Evolutionary conservation across 2,329 filamentous ascomycete species (phyloP).

Genomic region (Gnomoniopsis sp.): DNA sequence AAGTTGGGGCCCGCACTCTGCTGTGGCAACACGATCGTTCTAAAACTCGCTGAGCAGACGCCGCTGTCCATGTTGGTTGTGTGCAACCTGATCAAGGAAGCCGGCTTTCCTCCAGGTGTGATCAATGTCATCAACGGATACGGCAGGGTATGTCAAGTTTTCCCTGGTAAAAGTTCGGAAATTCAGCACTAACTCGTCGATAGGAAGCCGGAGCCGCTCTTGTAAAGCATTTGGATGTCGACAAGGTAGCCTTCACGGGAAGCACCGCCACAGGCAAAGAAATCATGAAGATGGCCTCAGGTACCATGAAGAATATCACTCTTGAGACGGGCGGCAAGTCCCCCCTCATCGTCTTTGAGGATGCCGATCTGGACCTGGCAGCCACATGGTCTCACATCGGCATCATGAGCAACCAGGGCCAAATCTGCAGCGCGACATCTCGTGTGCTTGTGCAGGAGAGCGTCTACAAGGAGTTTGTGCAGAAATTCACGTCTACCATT

Average conservation of each 20-base stretch:
- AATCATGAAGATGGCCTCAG: conserved; percentile 68
- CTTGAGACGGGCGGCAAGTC: conserved; percentile 62
- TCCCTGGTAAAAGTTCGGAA: too few relatives aligned
- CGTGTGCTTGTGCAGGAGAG: conserved; percentile 57
- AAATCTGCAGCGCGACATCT: conserved; percentile 59
- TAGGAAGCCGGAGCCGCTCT: conserved; percentile 61
- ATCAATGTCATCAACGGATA: conserved; percentile 70
- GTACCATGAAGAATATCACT: conserved; percentile 59
- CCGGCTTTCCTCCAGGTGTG: conserved; percentile 73
- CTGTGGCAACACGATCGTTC: conserved; percentile 59
- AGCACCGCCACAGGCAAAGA: conserved; percentile 65
- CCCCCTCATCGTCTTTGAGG: conserved; percentile 58
- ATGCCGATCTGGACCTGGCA: conserved; percentile 59
- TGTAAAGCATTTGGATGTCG: conserved; percentile 59
- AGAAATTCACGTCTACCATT: conserved; percentile 58
- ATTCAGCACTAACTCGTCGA: background rate
- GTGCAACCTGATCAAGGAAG: conserved; percentile 64
- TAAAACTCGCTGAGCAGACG: conserved; percentile 64
- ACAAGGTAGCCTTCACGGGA: conserved; percentile 72
- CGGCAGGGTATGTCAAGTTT: conserved; percentile 37
- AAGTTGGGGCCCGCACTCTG: conserved; percentile 70
- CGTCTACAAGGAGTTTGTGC: conserved; percentile 58
- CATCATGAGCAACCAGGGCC: conserved; percentile 57
- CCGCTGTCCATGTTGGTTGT: conserved; percentile 61
- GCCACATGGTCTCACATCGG: conserved; percentile 48